A percentile compares a stretch with the other conserved stretches of the same genome.
Evolutionary conservation across 2,329 filamentous ascomycete genomes (phyloP).

Genomic region (Ceratocystis cacaofunesta): DNA sequence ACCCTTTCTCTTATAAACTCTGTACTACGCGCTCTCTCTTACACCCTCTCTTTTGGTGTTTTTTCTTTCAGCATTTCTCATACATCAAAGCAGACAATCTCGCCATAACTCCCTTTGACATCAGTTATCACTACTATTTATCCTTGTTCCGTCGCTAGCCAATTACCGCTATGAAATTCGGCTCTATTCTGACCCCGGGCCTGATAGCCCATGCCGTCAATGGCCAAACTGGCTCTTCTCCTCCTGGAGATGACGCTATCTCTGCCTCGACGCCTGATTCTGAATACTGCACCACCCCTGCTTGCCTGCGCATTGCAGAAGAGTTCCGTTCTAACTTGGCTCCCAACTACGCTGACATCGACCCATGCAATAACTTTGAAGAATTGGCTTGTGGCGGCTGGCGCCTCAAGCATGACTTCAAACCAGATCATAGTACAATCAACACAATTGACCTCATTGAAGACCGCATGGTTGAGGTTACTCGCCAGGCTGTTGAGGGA

Average conservation of each 20-base stretch:
- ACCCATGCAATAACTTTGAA: slow-evolving; percentile 56
- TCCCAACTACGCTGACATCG: slow-evolving; percentile 41
- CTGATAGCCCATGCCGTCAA: not conserved
- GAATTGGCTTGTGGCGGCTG: slow-evolving; percentile 54
- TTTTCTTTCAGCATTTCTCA: too few relatives aligned
- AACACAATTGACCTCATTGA: slow-evolving; percentile 47
- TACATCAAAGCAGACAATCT: too few relatives aligned
- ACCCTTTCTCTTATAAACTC: too few relatives aligned
- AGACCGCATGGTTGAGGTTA: slow-evolving; percentile 42
- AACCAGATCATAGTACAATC: slow-evolving; percentile 45
- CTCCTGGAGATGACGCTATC: not conserved
- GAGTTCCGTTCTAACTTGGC: slow-evolving; percentile 23
- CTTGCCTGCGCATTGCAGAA: slow-evolving; percentile 24
- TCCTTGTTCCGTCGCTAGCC: too few relatives aligned
- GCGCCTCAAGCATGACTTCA: slow-evolving; percentile 47
- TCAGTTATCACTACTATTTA: too few relatives aligned
- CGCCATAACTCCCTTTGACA: too few relatives aligned
- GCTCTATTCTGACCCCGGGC: not conserved
- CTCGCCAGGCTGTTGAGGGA: slow-evolving; percentile 49
- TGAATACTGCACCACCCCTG: slow-evolving; percentile 20
- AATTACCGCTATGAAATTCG: not conserved
- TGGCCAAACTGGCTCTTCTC: not conserved
- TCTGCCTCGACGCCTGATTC: not conserved
- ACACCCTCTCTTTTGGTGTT: too few relatives aligned
- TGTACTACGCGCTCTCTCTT: too few relatives aligned